Conservation (phyloP, 225 moss, liverwort and hornwort genomes). For the Sphagnum contortum region DNA sequence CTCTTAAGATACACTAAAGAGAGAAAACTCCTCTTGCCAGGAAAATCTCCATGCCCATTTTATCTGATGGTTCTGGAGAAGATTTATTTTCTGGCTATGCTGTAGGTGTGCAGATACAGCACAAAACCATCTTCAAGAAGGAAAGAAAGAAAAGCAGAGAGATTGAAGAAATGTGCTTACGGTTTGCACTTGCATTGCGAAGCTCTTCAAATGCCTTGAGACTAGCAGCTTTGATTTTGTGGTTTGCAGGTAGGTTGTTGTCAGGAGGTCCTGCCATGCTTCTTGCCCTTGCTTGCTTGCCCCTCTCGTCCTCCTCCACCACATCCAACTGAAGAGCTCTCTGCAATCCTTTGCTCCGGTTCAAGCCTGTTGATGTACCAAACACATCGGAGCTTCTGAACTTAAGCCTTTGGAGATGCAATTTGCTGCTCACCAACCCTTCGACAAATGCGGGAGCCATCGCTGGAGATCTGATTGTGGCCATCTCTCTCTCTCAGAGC, state of each 20-base stretch:
- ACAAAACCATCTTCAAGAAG: no score
- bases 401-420: background rate
- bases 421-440: background rate
- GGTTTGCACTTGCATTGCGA: slow-evolving; percentile 55
- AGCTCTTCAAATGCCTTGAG: slow-evolving; percentile 72
- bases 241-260: slow-evolving; percentile 51
- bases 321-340: background rate
- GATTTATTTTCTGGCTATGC: no score
- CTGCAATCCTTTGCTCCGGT: slow-evolving; percentile 4
- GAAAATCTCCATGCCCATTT: no score
- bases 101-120: no score
- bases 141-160: background rate
- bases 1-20: no score
- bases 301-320: slow-evolving; percentile 2
- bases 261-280: background rate
- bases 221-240: slow-evolving; percentile 60
- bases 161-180: slow-evolving; percentile 29
- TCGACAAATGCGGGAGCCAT: background rate
- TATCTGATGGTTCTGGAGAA: no score
- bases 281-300: background rate
- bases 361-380: background rate
- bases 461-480: background rate
- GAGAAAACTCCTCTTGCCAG: no score
- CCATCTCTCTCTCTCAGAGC: slow-evolving; percentile 1
- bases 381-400: background rate